Percentiles rank a stretch among this genome's conserved stretches.
Evolutionary conservation across 352 stramenopile genomes (phyloP).

Genomic region (Phytophthora syringae): DNA sequence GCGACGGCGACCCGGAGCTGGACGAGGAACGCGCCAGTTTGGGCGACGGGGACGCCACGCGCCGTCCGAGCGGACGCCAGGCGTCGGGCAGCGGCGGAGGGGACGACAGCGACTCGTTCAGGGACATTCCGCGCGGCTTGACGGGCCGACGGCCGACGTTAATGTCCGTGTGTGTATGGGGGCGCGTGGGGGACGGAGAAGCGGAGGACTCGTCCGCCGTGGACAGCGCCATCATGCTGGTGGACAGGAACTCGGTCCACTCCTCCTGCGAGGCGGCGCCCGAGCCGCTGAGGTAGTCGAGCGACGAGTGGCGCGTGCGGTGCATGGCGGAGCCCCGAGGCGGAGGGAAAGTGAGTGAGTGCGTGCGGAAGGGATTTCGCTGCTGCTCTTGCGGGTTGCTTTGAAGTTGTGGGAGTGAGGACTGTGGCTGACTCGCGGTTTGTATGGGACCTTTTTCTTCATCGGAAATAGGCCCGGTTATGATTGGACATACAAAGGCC

Average conservation of each 20-base stretch:
- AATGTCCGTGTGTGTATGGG: slow-evolving; percentile 14
- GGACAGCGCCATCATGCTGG: slow-evolving; percentile 66
- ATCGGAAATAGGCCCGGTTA: slow-evolving; percentile 24
- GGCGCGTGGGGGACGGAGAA: slow-evolving; percentile 21
- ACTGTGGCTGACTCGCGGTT: slow-evolving; percentile 31
- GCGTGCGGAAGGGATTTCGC: slow-evolving; percentile 13
- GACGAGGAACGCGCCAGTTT: slow-evolving; percentile 28
- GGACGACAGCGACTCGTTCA: slow-evolving; percentile 47
- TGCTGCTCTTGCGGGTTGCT: slow-evolving; percentile 25
- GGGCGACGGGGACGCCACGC: slow-evolving; percentile 39
- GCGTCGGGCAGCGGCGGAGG: slow-evolving; percentile 24
- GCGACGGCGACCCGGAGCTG: slow-evolving; percentile 26
- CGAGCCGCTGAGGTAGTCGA: slow-evolving; percentile 49
- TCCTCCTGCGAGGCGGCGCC: slow-evolving; percentile 48
- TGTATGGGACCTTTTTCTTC: slow-evolving; percentile 34
- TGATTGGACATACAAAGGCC: slow-evolving; percentile 24
- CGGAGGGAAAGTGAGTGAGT: too few species aligned
- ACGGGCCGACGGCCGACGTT: background rate
- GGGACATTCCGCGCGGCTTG: slow-evolving; percentile 54
- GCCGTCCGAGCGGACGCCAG: slow-evolving; percentile 62
- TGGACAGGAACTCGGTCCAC: slow-evolving; percentile 69
- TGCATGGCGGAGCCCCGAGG: slow-evolving; percentile 45
- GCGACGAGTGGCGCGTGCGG: slow-evolving; percentile 65
- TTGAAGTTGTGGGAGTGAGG: slow-evolving; percentile 48
- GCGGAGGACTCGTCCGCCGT: slow-evolving; percentile 31